A percentile compares a stretch with the other conserved stretches of the same genome.
Conservation (phyloP, 306 rosid genomes). For the Calophaca sinica region DNA sequence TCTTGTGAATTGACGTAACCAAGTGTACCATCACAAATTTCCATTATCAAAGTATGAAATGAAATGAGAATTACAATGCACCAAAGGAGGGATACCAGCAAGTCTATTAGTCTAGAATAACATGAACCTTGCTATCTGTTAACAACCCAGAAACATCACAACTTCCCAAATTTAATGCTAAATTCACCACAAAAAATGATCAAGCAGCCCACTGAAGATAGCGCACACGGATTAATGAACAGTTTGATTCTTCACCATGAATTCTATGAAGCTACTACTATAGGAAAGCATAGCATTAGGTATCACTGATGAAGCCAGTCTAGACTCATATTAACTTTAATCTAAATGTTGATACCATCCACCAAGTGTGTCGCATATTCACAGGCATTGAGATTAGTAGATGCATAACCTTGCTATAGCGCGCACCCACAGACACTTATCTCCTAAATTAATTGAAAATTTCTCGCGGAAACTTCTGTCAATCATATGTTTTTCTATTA, state of each 20-base stretch:
- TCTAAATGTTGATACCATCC: conserved; percentile 14
- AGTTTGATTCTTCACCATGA: conserved; percentile 9
- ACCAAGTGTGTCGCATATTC: neutral
- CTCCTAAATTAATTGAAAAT: conserved; percentile 17
- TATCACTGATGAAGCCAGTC: neutral
- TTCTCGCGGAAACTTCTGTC: neutral
- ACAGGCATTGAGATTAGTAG: conserved; percentile 11
- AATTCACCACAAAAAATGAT: conserved; percentile 14
- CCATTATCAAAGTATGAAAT: conserved; percentile 27
- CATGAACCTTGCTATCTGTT: neutral
- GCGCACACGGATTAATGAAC: neutral
- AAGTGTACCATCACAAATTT: conserved; percentile 53
- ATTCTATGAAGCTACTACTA: neutral
- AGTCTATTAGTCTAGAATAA: neutral
- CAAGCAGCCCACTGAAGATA: conserved; percentile 19
- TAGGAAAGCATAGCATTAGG: neutral
- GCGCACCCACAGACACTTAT: neutral
- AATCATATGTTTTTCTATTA: neutral
- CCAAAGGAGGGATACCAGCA: neutral
- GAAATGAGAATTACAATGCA: neutral
- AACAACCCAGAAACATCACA: conserved; percentile 1
- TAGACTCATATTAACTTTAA: neutral
- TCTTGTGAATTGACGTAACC: conserved; percentile 64
- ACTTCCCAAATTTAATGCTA: conserved; percentile 14
- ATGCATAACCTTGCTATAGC: conserved; percentile 13